Base-by-base conservation (phyloP, 192 early-diverging fungal species). In the Dissophora ornata region DNA sequence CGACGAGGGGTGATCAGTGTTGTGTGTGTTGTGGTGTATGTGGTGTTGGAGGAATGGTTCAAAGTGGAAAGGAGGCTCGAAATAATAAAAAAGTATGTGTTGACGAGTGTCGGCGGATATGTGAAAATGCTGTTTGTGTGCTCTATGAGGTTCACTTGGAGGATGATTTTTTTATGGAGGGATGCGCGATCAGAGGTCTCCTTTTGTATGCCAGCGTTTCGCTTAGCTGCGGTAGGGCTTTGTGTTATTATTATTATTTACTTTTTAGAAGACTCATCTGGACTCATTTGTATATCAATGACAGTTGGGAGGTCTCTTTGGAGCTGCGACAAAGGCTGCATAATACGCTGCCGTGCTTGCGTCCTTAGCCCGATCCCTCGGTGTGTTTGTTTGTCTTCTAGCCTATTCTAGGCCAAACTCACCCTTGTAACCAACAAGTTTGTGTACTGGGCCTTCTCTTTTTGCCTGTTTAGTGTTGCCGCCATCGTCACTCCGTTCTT, bases 201-300 rank as follows among this genome's bases (percentile, higher is more conserved):
- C 38, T 30, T 52, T 64, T 24, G 28, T 60, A 30, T 22, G 16
- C n/a, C 45, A 1, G 45, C 45, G 7, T 15, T 29, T 9, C 8
- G 40, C 40, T 40, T 15, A 48, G 36, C 69, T 62, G 60, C 58
- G 69, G 69, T 57, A 71, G 34, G 53, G 45, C 41, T 55, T 40
- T 21, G 11, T 13, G 22, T 15, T 2, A 40, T 66, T 28, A 16
- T 44, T 3, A 15, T 25, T 56, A 12, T 47, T 4, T 40, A 18
- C 15, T 26, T 26, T 30, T 6, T 15, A 29, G 44, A 25, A 42
- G 67, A 71, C 69, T 71, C 69, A 71, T 56, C 59, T 10, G 41
- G 69, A 71, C 69, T 71, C 69, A 71, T 62, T 21, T n/a, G 41
- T 55, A 46, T 19, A 47, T 41, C 22, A 50, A 49, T 38, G 42